Percentiles rank a stretch among this genome's conserved stretches.
phyloP scores from a whole-genome alignment of 306 rosid genomes.

The Cicer arietinum region DNA sequence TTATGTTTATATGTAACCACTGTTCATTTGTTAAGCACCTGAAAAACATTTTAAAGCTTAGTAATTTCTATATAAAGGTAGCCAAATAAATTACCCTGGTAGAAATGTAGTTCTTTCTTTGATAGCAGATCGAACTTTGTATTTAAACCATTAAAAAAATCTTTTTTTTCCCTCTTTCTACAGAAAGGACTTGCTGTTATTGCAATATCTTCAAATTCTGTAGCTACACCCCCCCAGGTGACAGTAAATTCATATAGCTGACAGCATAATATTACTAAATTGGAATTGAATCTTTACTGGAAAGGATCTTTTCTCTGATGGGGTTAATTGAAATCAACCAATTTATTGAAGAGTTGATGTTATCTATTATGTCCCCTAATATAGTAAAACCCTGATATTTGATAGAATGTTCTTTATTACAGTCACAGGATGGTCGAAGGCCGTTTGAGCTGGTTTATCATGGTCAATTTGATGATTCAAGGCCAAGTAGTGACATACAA shows the following conservation, averaged over 20 bases:
- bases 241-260: constrained; percentile 46
- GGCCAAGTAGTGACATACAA: constrained; percentile 73
- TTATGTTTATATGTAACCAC: constrained; percentile 96
- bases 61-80: constrained; percentile 85
- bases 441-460: constrained; percentile 94
- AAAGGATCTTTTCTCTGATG: background rate
- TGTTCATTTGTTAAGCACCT: constrained; percentile 94
- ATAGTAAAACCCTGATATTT: constrained; percentile 34
- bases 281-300: background rate
- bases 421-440: constrained; percentile 97
- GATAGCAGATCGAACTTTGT: background rate
- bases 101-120: constrained; percentile 34
- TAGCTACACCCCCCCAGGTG: constrained; percentile 87
- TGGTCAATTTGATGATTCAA: constrained; percentile 95
- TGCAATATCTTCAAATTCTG: constrained; percentile 93
- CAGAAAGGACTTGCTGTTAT: constrained; percentile 86
- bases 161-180: constrained; percentile 39
- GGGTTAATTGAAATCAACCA: constrained; percentile 27
- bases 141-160: constrained; percentile 28
- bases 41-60: constrained; percentile 76
- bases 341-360: background rate
- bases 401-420: constrained; percentile 44
- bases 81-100: constrained; percentile 10
- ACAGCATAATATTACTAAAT: constrained; percentile 24
- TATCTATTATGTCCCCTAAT: background rate